Conservation (phyloP, 805 yeast species). For the Cyberlindnera euphorbiiphila region DNA sequence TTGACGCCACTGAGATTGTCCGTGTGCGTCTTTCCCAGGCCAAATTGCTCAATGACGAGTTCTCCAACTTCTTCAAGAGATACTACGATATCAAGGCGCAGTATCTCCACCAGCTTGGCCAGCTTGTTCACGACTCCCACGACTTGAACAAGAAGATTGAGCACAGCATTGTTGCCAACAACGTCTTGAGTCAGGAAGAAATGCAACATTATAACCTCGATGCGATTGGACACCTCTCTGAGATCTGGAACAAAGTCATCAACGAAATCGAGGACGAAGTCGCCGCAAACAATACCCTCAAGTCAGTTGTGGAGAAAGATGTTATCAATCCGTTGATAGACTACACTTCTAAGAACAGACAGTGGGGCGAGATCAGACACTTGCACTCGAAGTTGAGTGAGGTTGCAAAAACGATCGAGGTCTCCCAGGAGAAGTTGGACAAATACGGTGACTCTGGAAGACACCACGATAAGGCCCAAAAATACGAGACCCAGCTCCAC, state of each 20-base stretch:
- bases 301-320: slow-evolving; percentile 46
- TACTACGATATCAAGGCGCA: slow-evolving; percentile 25
- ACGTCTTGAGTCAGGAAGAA: slow-evolving; percentile 40
- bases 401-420: slow-evolving; percentile 40
- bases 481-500: slow-evolving; percentile 38
- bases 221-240: slow-evolving; percentile 42
- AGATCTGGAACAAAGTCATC: slow-evolving; percentile 42
- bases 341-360: slow-evolving; percentile 49
- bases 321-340: slow-evolving; percentile 51
- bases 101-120: slow-evolving; percentile 22
- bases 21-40: slow-evolving; percentile 54
- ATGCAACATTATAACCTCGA: slow-evolving; percentile 46
- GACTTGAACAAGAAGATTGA: slow-evolving; percentile 34
- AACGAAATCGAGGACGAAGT: slow-evolving; percentile 42
- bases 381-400: slow-evolving; percentile 41
- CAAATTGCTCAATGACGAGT: slow-evolving; percentile 51
- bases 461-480: slow-evolving; percentile 25
- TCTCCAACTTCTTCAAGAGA: slow-evolving; percentile 58
- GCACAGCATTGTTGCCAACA: slow-evolving; percentile 33
- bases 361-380: slow-evolving; percentile 51
- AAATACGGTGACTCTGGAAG: slow-evolving; percentile 28
- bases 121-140: slow-evolving; percentile 20
- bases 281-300: slow-evolving; percentile 46
- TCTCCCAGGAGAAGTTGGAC: slow-evolving; percentile 38
- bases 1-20: slow-evolving; percentile 56